Percentiles rank a stretch among this genome's conserved stretches.
Conservation (phyloP, 371 early-diverging fungal genomes). For the Enteropsectra breve region DNA sequence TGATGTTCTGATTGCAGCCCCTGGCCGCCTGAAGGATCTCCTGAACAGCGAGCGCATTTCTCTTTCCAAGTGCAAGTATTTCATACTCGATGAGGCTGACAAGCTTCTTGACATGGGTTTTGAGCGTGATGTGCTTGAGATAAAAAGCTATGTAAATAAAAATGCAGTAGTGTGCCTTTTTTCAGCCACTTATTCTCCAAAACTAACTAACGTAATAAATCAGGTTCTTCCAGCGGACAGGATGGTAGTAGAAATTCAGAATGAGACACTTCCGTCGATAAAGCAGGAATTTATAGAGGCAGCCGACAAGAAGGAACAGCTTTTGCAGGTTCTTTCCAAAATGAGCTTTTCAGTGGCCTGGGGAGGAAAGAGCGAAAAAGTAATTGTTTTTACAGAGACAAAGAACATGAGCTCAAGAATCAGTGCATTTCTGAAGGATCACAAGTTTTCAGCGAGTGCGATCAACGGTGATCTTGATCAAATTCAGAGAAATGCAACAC, state of each 20-base stretch:
- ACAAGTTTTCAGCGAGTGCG: slow-evolving; percentile 66
- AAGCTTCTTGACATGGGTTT: slow-evolving; percentile 94
- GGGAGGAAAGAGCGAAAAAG: slow-evolving; percentile 64
- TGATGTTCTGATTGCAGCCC: slow-evolving; percentile 82
- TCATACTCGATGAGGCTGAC: slow-evolving; percentile 97
- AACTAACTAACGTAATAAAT: slow-evolving; percentile 38
- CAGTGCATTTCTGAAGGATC: slow-evolving; percentile 68
- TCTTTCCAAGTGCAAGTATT: slow-evolving; percentile 74
- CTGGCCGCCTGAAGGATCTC: slow-evolving; percentile 81
- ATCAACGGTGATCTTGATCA: slow-evolving; percentile 50
- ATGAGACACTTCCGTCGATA: slow-evolving; percentile 39
- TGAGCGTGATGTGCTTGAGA: slow-evolving; percentile 70
- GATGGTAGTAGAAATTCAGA: slow-evolving; percentile 40
- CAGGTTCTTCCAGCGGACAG: slow-evolving; percentile 29
- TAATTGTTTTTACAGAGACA: slow-evolving; percentile 83
- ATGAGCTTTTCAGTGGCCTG: slow-evolving; percentile 66
- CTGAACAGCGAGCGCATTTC: slow-evolving; percentile 74
- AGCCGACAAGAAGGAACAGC: slow-evolving; percentile 72
- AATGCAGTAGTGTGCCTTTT: slow-evolving; percentile 41
- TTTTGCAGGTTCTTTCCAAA: slow-evolving; percentile 78
- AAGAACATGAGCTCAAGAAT: slow-evolving; percentile 72
- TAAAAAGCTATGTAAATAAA: slow-evolving; percentile 28
- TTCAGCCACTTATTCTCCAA: slow-evolving; percentile 50
- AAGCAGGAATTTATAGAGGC: slow-evolving; percentile 77
- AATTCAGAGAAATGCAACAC: slow-evolving; percentile 65